Evolutionary conservation across 257 asterid genomes (phyloP).

Genomic region (Solanum tacnaense): DNA sequence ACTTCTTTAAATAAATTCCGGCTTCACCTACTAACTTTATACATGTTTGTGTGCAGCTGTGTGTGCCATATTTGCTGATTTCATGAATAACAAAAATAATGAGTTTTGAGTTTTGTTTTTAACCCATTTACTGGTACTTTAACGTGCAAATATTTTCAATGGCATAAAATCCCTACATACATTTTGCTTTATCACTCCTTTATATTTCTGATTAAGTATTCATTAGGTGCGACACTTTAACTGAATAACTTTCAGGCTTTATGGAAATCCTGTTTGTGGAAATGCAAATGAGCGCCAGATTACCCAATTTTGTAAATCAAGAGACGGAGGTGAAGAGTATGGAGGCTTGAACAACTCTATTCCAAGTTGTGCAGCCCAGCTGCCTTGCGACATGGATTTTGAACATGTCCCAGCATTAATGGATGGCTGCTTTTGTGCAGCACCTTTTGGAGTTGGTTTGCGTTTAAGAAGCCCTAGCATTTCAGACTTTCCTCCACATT

Average conservation of each 20-base stretch:
- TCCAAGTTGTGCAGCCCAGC: conserved; percentile 12
- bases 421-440: conserved; percentile 31
- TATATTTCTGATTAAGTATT: neutral
- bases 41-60: neutral
- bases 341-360: conserved; percentile 15
- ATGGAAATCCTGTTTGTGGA: conserved; percentile 34
- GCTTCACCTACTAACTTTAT: neutral
- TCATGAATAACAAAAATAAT: neutral
- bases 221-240: neutral
- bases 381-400: conserved; percentile 17
- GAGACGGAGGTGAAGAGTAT: conserved; percentile 4
- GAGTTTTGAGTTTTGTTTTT: neutral
- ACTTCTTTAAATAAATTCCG: neutral
- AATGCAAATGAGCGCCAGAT: conserved; percentile 29
- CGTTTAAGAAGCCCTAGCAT: conserved; percentile 49
- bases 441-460: conserved; percentile 43
- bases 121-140: neutral
- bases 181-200: neutral
- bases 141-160: neutral
- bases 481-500: conserved; percentile 24
- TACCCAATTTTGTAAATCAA: conserved; percentile 18
- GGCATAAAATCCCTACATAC: neutral
- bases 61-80: neutral
- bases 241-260: conserved; percentile 19
- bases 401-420: conserved; percentile 29